Percentiles rank a stretch among this genome's conserved stretches.
Conservation (phyloP, 179 eudicot genomes). For the Heliamphora pulchella region DNA sequence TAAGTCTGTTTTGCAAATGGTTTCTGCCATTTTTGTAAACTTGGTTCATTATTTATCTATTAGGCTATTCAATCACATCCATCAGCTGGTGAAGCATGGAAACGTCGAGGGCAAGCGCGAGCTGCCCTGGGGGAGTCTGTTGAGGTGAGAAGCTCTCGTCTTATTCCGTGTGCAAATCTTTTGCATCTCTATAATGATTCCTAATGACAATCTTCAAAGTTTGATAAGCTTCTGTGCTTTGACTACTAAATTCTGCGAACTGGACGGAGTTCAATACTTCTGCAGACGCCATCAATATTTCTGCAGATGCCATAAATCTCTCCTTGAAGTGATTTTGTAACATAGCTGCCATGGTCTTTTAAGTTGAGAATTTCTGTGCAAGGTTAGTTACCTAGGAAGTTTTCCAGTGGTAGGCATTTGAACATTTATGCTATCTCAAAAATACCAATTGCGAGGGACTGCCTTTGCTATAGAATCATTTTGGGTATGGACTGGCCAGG, state of each 20-base stretch:
- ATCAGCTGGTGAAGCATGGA: conserved; percentile 98
- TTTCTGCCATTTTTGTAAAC: background rate
- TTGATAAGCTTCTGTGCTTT: background rate
- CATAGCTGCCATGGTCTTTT: background rate
- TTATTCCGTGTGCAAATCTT: background rate
- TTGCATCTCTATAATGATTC: background rate
- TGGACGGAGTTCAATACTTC: background rate
- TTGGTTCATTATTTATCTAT: conserved; percentile 14
- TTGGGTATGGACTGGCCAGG: background rate
- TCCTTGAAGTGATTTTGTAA: background rate
- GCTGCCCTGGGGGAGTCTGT: conserved; percentile 92
- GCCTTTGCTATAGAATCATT: background rate
- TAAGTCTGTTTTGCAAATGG: background rate
- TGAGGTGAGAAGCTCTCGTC: conserved; percentile 42
- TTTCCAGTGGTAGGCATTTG: conserved; percentile 8
- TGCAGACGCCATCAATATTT: no score
- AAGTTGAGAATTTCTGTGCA: background rate
- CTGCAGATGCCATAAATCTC: background rate
- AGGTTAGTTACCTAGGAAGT: background rate
- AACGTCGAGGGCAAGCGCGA: conserved; percentile 95
- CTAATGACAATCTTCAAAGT: no score
- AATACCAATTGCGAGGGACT: background rate
- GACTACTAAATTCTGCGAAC: background rate
- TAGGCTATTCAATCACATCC: conserved; percentile 84
- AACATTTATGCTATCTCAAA: background rate